Percentiles rank a stretch among this genome's conserved stretches.
Evolutionary conservation across 306 rosid genomes (phyloP).

Genomic region (Chamaecrista fasciculata): DNA sequence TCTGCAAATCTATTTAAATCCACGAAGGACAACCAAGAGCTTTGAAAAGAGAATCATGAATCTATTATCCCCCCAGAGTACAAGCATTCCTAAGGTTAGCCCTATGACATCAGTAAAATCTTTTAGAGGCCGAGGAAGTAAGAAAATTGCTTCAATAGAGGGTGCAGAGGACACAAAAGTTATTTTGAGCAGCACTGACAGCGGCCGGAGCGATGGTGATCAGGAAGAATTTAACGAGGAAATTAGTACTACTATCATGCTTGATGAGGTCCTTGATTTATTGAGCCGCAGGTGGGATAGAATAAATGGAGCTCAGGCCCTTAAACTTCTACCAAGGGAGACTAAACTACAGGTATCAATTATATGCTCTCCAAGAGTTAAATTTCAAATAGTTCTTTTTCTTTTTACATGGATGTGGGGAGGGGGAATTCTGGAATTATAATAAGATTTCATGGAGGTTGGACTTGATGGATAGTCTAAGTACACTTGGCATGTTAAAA

Average conservation of each 20-base stretch:
- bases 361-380: constrained; percentile 9
- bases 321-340: constrained; percentile 87
- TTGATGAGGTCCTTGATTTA: constrained; percentile 84
- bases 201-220: constrained; percentile 88
- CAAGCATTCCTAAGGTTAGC: constrained; percentile 50
- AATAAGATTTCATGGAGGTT: background rate
- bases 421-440: background rate
- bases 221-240: constrained; percentile 69
- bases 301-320: constrained; percentile 96
- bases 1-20: constrained; percentile 90
- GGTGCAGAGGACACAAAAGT: constrained; percentile 81
- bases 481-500: background rate
- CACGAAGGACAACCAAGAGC: constrained; percentile 65
- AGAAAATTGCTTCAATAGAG: constrained; percentile 92
- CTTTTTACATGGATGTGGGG: background rate
- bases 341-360: constrained; percentile 82
- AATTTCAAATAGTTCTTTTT: background rate
- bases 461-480: background rate
- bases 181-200: constrained; percentile 70
- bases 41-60: constrained; percentile 80
- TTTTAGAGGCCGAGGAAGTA: constrained; percentile 65
- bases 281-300: constrained; percentile 92
- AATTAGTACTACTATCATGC: constrained; percentile 70
- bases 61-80: constrained; percentile 56
- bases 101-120: constrained; percentile 45